These are phyloP conservation scores for Claviceps pusilla DNA, from an alignment of 2,329 filamentous ascomycete species.

Conservation along the genomic window DNA sequence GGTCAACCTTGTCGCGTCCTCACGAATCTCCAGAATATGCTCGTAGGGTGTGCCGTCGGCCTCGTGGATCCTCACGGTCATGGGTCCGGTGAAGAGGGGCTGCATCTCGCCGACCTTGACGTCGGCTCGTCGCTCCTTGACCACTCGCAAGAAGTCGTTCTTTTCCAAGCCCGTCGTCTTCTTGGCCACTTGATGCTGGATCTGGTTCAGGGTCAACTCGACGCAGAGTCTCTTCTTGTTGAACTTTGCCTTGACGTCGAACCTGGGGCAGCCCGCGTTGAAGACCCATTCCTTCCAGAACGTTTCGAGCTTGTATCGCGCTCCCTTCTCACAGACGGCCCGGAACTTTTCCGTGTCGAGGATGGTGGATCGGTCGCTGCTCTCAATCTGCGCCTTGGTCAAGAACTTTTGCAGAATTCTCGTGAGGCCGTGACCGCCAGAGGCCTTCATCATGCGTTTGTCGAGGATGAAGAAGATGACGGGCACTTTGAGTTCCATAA, in stretches of 20 bases:
- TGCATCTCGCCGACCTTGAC: constrained; percentile 57
- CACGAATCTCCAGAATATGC: constrained; percentile 90
- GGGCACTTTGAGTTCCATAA: constrained; percentile 79
- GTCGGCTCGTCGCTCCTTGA: constrained; percentile 61
- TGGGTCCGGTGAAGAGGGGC: constrained; percentile 80
- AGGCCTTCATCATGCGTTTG: constrained; percentile 75
- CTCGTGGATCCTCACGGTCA: constrained; percentile 96
- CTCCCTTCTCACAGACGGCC: constrained; percentile 72
- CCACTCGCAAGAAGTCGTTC: constrained; percentile 65
- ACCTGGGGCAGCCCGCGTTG: constrained; percentile 75
- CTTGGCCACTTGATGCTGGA: constrained; percentile 35
- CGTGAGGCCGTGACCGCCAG: constrained; percentile 63
- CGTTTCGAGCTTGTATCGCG: constrained; percentile 69
- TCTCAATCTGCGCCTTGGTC: constrained; percentile 61
- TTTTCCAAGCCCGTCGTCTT: constrained; percentile 42
- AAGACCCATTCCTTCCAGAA: constrained; percentile 94
- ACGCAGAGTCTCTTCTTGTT: constrained; percentile 97
- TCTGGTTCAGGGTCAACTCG: constrained; percentile 76
- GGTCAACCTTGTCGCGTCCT: constrained; percentile 55
- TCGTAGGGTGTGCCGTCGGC: constrained; percentile 97
- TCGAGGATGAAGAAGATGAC: constrained; percentile 89
- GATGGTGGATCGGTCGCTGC: constrained; percentile 50
- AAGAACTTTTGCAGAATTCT: constrained; percentile 78
- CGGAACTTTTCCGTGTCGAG: constrained; percentile 65
- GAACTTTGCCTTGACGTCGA: constrained; percentile 75